phyloP scores from a whole-genome alignment of 2,329 filamentous ascomycete species.

The Exophiala calicioides region DNA sequence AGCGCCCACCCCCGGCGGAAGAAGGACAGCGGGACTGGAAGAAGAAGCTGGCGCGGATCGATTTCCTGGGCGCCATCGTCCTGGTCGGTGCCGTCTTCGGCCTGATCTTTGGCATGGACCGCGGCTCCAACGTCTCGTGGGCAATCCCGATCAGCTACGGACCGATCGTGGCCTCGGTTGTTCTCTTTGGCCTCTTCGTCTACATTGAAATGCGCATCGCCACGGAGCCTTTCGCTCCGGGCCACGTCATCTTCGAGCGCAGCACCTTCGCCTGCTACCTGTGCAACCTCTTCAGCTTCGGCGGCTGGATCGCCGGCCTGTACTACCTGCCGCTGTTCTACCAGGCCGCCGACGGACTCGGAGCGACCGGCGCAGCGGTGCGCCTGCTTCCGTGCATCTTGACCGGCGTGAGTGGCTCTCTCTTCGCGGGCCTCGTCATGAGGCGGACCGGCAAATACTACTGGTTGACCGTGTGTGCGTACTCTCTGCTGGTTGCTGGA shows the following conservation, averaged over 20 bases:
- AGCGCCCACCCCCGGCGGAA: slow-evolving; percentile 63
- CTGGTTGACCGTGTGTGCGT: slow-evolving; percentile 63
- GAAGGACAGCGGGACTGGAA: slow-evolving; percentile 63
- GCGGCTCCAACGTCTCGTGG: slow-evolving; percentile 73
- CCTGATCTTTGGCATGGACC: slow-evolving; percentile 69
- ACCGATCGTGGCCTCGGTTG: slow-evolving; percentile 56
- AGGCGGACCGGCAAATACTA: slow-evolving; percentile 71
- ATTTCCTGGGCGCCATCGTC: slow-evolving; percentile 70
- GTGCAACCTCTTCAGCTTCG: slow-evolving; percentile 72
- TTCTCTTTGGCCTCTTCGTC: slow-evolving; percentile 67
- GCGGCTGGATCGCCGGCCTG: slow-evolving; percentile 58
- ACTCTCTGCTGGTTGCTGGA: slow-evolving; percentile 56
- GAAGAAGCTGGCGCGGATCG: slow-evolving; percentile 66
- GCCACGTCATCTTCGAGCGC: slow-evolving; percentile 69
- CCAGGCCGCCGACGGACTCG: slow-evolving; percentile 68
- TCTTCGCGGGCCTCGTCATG: slow-evolving; percentile 68
- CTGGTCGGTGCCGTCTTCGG: slow-evolving; percentile 68
- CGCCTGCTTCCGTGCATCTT: slow-evolving; percentile 68
- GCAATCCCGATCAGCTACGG: slow-evolving; percentile 57
- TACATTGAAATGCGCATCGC: slow-evolving; percentile 69
- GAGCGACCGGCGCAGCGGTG: slow-evolving; percentile 64
- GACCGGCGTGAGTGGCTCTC: slow-evolving; percentile 62
- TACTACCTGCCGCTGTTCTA: slow-evolving; percentile 78
- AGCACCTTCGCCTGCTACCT: slow-evolving; percentile 67
- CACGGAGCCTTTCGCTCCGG: slow-evolving; percentile 71